Evolutionary conservation across 2,329 filamentous ascomycete species (phyloP).

Genomic region (Phaeosphaeriaceae sp.): DNA sequence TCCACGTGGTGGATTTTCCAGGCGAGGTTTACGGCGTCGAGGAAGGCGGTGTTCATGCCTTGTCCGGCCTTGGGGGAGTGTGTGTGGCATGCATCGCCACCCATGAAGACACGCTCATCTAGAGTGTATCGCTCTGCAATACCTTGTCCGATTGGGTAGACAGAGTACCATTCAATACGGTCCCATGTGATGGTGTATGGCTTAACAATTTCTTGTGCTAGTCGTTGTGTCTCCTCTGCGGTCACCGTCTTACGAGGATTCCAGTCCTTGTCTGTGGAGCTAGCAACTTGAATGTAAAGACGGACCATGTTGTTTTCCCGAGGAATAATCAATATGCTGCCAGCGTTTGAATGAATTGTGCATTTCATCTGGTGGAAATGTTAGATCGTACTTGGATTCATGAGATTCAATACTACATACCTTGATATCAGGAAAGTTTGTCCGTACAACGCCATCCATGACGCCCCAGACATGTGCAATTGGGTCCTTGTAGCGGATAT

Average conservation of each 20-base stretch:
- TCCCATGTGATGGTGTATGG: slow-evolving; percentile 69
- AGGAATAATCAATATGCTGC: slow-evolving; percentile 69
- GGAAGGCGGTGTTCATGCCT: slow-evolving; percentile 67
- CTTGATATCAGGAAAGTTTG: slow-evolving; percentile 69
- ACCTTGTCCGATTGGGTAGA: slow-evolving; percentile 70
- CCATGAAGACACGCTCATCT: slow-evolving; percentile 70
- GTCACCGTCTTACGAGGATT: slow-evolving; percentile 66
- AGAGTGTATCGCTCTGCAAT: slow-evolving; percentile 69
- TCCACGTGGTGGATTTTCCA: slow-evolving; percentile 97
- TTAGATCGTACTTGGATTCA: neutral
- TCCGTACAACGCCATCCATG: slow-evolving; percentile 69
- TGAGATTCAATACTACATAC: slow-evolving; percentile 35
- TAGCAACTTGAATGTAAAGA: slow-evolving; percentile 66
- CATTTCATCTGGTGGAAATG: slow-evolving; percentile 63
- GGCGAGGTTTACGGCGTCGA: slow-evolving; percentile 80
- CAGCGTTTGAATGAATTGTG: slow-evolving; percentile 69
- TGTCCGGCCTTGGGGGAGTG: slow-evolving; percentile 69
- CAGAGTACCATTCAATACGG: slow-evolving; percentile 69
- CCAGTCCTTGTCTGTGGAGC: slow-evolving; percentile 66
- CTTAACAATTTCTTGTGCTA: slow-evolving; percentile 64
- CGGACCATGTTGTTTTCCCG: slow-evolving; percentile 62
- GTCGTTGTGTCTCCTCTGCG: slow-evolving; percentile 63
- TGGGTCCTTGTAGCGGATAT: slow-evolving; percentile 67
- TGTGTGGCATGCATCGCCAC: slow-evolving; percentile 69
- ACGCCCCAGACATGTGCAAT: slow-evolving; percentile 71